phyloP scores from a whole-genome alignment of 176 grass and related monocot genomes.

The Chloris gayana region DNA sequence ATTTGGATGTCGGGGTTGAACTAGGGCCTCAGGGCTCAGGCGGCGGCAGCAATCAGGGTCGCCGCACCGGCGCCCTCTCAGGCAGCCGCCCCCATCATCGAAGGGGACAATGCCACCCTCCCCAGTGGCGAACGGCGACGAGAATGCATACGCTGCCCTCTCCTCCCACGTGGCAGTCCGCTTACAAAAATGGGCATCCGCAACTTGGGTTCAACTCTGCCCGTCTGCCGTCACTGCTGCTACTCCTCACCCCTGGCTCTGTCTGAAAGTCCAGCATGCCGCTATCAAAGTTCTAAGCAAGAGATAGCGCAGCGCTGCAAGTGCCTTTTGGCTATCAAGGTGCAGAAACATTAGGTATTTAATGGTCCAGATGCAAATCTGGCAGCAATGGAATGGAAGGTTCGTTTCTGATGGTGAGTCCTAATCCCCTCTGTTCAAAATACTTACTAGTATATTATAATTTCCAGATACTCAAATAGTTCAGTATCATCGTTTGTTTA shows the following conservation, averaged over 20 bases:
- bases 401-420: slow-evolving; percentile 4
- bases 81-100: neutral
- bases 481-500: neutral
- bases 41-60: neutral
- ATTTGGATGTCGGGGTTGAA: neutral
- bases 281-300: neutral
- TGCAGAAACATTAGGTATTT: neutral
- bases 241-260: neutral
- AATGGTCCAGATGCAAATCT: neutral
- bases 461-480: neutral
- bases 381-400: neutral
- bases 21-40: no score
- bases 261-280: neutral
- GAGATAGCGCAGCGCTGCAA: neutral
- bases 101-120: neutral
- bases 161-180: neutral
- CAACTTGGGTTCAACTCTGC: neutral
- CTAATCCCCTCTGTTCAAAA: neutral
- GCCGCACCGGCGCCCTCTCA: neutral
- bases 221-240: neutral
- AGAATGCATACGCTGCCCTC: neutral
- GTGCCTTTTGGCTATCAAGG: neutral
- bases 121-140: neutral
- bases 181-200: neutral
- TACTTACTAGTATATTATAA: neutral